Conservation (phyloP, 2,329 filamentous ascomycete genomes). For the Clonostachys byssicola region DNA sequence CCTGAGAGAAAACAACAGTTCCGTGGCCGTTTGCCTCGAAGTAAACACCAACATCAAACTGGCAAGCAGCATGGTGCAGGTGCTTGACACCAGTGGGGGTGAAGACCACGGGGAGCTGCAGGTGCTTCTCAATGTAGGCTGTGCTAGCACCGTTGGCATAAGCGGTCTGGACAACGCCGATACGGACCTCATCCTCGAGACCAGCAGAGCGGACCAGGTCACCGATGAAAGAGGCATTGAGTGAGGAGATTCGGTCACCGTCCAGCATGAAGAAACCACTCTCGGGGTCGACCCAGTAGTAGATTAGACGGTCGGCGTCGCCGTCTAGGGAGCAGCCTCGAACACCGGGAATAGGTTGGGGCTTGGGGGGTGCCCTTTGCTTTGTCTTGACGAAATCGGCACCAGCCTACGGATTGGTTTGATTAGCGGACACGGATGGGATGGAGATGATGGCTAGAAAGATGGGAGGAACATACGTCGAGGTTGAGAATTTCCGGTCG, state of each 20-base stretch:
- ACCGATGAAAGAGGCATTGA: constrained; percentile 89
- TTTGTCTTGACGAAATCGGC: constrained; percentile 98
- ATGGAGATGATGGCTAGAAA: too few relatives aligned
- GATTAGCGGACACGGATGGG: too few relatives aligned
- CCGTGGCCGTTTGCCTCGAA: constrained; percentile 99
- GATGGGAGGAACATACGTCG: constrained; percentile 53
- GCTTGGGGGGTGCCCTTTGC: constrained; percentile 81
- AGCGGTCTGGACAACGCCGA: constrained; percentile 94
- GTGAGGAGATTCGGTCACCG: constrained; percentile 92
- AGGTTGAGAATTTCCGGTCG: constrained; percentile 86
- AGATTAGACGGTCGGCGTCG: constrained; percentile 92
- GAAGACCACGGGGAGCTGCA: constrained; percentile 86
- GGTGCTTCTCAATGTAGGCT: constrained; percentile 81
- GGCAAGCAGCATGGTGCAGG: constrained; percentile 91
- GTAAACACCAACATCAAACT: constrained; percentile 95
- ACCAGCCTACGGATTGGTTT: constrained; percentile 59
- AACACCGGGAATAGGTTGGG: constrained; percentile 70
- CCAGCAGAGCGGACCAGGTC: constrained; percentile 80
- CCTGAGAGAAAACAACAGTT: constrained; percentile 88
- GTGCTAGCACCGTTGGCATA: constrained; percentile 97
- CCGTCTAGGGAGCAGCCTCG: constrained; percentile 91
- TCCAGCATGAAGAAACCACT: constrained; percentile 89
- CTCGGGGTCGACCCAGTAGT: constrained; percentile 84
- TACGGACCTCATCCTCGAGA: constrained; percentile 74
- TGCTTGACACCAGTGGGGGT: constrained; percentile 97